Percentiles rank a stretch among this genome's conserved stretches.
These are phyloP conservation scores for Thielaviopsis euricoi DNA, from an alignment of 2,329 filamentous ascomycete genomes.

Conservation along the genomic window DNA sequence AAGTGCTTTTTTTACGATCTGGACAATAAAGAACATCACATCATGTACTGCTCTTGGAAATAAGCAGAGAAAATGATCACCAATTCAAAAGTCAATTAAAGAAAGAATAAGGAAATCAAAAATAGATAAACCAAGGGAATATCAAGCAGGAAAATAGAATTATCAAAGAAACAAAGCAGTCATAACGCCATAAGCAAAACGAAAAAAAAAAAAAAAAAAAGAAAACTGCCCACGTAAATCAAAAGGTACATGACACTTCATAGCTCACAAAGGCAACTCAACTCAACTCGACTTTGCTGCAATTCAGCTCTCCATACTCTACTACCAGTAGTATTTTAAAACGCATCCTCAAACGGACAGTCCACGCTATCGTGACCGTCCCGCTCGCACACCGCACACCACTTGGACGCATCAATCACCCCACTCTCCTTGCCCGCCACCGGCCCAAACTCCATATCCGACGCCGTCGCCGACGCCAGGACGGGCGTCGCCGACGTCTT, in stretches of 20 bases:
- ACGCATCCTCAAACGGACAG: conserved; percentile 78
- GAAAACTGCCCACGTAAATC: background rate
- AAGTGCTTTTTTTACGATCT: too few species aligned
- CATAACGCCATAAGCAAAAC: background rate
- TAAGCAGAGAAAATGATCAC: too few species aligned
- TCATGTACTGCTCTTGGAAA: too few species aligned
- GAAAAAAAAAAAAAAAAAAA: background rate
- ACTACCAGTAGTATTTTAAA: conserved; percentile 27
- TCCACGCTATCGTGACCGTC: conserved; percentile 95
- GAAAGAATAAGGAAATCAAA: too few species aligned
- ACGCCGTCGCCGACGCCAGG: conserved; percentile 22
- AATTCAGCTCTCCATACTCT: too few species aligned
- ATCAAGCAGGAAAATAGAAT: background rate
- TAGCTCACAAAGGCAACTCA: conserved; percentile 4
- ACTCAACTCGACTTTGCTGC: too few species aligned
- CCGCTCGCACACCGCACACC: conserved; percentile 92
- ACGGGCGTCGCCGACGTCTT: conserved; percentile 23
- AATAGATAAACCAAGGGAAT: background rate
- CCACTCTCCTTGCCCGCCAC: conserved; percentile 66
- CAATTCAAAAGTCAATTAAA: too few species aligned
- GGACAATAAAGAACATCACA: too few species aligned
- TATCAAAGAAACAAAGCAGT: background rate
- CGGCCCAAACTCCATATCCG: conserved; percentile 48
- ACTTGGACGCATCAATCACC: conserved; percentile 68
- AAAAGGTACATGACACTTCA: background rate